Evolutionary conservation across 306 rosid species (phyloP).

Genomic region (Fragaria ananassa): DNA sequence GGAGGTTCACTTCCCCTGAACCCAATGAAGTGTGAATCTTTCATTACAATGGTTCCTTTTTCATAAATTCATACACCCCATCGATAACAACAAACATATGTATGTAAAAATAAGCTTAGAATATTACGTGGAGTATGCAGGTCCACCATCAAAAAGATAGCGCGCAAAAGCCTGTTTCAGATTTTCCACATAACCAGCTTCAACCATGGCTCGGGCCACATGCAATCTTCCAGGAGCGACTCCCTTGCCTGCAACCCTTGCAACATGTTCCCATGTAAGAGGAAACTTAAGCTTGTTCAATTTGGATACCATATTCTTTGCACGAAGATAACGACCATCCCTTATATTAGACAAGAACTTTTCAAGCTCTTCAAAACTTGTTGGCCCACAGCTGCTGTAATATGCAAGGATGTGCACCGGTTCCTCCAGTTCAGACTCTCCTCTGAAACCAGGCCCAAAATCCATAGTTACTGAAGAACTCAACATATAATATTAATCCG

Average conservation of each 20-base stretch:
- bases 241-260: constrained; percentile 85
- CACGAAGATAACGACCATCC: constrained; percentile 87
- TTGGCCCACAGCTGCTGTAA: constrained; percentile 91
- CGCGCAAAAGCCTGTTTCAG: constrained; percentile 84
- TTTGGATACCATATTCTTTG: constrained; percentile 73
- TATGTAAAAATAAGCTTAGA: constrained; percentile 25
- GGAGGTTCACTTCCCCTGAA: constrained; percentile 93
- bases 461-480: constrained; percentile 19
- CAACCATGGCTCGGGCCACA: constrained; percentile 92
- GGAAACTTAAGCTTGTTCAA: constrained; percentile 85
- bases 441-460: constrained; percentile 41
- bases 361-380: constrained; percentile 62
- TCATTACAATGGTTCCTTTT: neutral
- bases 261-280: constrained; percentile 90
- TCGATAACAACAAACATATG: neutral
- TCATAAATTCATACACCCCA: neutral
- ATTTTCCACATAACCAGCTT: constrained; percentile 89
- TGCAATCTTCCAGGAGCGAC: constrained; percentile 98
- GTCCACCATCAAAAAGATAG: constrained; percentile 93
- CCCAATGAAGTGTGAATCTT: constrained; percentile 2
- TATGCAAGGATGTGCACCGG: constrained; percentile 95
- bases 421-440: constrained; percentile 70
- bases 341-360: constrained; percentile 68
- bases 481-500: neutral
- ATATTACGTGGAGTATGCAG: constrained; percentile 85